A percentile compares a stretch with the other conserved stretches of the same genome.
These are phyloP conservation scores for Hypericum perforatum DNA, from an alignment of 345 rosid species.

Conservation along the genomic window DNA sequence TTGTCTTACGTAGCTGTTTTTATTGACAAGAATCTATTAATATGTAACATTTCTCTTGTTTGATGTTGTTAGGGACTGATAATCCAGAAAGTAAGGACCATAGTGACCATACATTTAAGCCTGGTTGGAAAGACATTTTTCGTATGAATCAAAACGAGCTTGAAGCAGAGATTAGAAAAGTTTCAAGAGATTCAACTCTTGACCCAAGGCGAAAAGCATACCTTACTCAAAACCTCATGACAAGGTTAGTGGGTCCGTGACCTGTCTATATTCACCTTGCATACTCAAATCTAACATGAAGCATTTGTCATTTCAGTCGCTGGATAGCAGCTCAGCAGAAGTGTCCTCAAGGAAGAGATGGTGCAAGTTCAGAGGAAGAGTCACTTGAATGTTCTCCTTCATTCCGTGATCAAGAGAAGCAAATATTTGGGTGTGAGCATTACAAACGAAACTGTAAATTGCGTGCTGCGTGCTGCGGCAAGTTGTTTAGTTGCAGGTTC, in stretches of 20 bases:
- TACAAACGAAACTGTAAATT: constrained; percentile 65
- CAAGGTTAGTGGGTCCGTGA: constrained; percentile 30
- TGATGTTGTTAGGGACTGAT: constrained; percentile 29
- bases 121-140: constrained; percentile 94
- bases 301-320: constrained; percentile 26
- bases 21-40: too few species aligned
- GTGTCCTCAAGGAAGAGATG: constrained; percentile 24
- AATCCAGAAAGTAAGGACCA: constrained; percentile 56
- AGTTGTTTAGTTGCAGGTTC: constrained; percentile 53
- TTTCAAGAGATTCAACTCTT: constrained; percentile 48
- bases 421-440: constrained; percentile 53
- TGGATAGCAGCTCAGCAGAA: constrained; percentile 73
- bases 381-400: constrained; percentile 32
- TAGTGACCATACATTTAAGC: constrained; percentile 69
- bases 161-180: constrained; percentile 62
- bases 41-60: too few species aligned
- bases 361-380: constrained; percentile 37
- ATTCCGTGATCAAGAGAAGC: constrained; percentile 39
- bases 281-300: too few species aligned
- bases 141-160: constrained; percentile 76
- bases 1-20: too few species aligned
- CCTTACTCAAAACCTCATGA: constrained; percentile 58
- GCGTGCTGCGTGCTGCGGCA: constrained; percentile 62
- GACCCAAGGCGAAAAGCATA: constrained; percentile 64
- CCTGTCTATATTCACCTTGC: too few species aligned